A percentile compares a stretch with the other conserved stretches of the same genome.
Evolutionary conservation across 352 stramenopile genomes (phyloP).

Genomic region (Thalassiosira ordinaria): DNA sequence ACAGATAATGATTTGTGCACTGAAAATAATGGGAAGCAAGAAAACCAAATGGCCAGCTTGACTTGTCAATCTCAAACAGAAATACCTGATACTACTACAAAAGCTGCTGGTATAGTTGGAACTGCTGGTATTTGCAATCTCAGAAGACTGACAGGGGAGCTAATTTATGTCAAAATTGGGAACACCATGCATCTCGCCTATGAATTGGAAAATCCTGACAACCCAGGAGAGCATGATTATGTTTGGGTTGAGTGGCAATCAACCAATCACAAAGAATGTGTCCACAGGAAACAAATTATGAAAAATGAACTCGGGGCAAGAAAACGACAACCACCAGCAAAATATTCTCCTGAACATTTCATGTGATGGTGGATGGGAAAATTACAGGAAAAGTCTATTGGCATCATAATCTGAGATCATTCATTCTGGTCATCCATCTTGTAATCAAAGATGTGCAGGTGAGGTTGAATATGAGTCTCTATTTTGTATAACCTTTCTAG

Average conservation of each 20-base stretch:
- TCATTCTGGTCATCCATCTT: too few species aligned
- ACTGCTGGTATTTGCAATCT: background rate
- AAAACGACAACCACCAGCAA: background rate
- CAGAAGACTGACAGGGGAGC: background rate
- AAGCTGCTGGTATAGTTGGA: too few species aligned
- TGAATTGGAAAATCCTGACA: background rate
- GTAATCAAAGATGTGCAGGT: too few species aligned
- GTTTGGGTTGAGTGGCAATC: background rate
- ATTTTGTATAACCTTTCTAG: too few species aligned
- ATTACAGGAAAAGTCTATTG: too few species aligned
- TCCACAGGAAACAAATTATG: background rate
- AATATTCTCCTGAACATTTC: background rate
- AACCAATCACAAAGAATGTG: background rate
- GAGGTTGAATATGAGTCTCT: too few species aligned
- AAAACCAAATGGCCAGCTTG: background rate
- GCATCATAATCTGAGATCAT: too few species aligned
- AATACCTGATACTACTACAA: background rate
- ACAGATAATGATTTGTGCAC: too few species aligned
- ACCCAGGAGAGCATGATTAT: background rate
- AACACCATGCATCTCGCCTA: background rate
- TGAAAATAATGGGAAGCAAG: too few species aligned
- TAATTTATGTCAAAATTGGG: background rate
- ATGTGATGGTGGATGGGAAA: too few species aligned
- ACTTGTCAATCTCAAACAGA: background rate
- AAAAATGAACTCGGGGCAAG: background rate